Evolutionary conservation across 306 rosid genomes (phyloP).

Genomic region (Malus domestica): DNA sequence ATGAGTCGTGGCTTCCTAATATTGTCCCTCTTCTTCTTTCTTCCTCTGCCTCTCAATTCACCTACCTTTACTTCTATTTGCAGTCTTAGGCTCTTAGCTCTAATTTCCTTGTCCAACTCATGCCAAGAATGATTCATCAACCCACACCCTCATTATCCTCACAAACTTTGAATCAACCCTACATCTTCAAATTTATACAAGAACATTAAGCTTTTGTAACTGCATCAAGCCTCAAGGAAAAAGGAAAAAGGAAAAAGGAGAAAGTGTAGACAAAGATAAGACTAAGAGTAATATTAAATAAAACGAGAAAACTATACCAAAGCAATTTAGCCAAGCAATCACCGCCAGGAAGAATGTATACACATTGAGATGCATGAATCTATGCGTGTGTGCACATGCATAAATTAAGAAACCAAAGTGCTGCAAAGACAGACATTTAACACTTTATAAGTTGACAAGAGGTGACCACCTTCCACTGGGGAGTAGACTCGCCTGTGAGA

Average conservation of each 20-base stretch:
- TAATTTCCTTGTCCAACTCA: neutral
- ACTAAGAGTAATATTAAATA: neutral
- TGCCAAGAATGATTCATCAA: neutral
- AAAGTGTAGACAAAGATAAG: neutral
- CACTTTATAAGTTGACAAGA: conserved; percentile 26
- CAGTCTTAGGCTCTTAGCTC: neutral
- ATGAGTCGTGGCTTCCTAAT: neutral
- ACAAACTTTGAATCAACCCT: neutral
- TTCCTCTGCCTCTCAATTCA: neutral
- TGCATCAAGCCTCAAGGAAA: neutral
- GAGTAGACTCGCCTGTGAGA: conserved; percentile 99
- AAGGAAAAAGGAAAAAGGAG: neutral
- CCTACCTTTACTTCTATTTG: neutral
- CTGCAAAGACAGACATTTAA: neutral
- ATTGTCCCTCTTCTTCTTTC: neutral
- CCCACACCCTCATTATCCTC: neutral
- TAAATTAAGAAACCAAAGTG: neutral
- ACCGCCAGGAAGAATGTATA: neutral
- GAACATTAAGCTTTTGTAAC: neutral
- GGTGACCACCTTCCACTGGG: conserved; percentile 94
- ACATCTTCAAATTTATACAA: neutral
- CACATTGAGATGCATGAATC: neutral
- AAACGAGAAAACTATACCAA: neutral
- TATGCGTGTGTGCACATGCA: neutral
- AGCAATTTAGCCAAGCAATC: neutral